Evolutionary conservation across 176 grass and related monocot species (phyloP), one percentile per base, ranked within the genome.

Genomic region (Zoysia japonica): DNA sequence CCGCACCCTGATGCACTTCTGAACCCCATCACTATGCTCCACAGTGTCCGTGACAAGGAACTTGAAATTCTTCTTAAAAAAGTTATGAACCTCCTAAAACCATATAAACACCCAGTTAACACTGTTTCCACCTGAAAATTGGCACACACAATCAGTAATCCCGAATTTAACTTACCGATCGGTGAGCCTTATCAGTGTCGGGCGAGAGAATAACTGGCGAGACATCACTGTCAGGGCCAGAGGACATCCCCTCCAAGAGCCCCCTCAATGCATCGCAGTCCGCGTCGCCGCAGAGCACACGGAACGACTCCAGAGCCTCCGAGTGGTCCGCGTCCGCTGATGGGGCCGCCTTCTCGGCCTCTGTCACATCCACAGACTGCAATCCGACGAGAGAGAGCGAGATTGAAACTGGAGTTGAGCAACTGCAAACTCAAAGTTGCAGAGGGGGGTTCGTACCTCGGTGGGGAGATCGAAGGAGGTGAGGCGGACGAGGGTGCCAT

Each of bases 41-140:
- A 98, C 90, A 0, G 92, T 98, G 67, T 98, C 92, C 0, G 92
- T 98, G 77, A 94, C 88, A 14, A 98, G 87, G 71, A 92, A 94
- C 48, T 94, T 94, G 78, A 98, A 98, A 55, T 82, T 91, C 55
- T 61, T 91, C 78, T 93, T 98, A 42, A 94, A 98, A 65, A 98
- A 94, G 72, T 84, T 89, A 72, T 94, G 92, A 73, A 94, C 90
- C 20, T 93, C 96, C 92, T 98, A 72, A 57, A 86, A 61, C 60
- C 40, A 72, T 14, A 67, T 53, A 63, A 65, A 54, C 47, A 11
- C 72, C 38, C 60, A 77, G 70, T 48, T 71, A 14, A 81, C 37
- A 65, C 40, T 2, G 2, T 9, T 14, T 11, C n/a, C 46, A 54
- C 39, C 7, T 12, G 76, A 13, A 12, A 16, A 78, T 4, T 64